Percentiles rank a stretch among this genome's conserved stretches.
Evolutionary conservation across 768 basidiomycete species (phyloP).

Genomic region (Dacryopinax primogenitus): DNA sequence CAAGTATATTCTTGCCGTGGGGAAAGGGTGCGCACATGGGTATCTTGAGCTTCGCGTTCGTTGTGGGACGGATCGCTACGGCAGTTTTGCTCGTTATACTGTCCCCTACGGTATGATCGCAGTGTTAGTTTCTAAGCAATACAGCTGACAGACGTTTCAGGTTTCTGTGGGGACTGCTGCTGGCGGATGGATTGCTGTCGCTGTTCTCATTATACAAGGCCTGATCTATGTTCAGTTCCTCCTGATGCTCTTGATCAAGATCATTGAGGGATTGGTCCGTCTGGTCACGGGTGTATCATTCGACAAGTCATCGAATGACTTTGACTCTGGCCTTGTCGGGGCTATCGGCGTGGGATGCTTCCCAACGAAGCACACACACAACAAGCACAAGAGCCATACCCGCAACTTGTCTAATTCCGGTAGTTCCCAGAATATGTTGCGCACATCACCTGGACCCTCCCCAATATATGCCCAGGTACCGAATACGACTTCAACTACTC

Average conservation of each 20-base stretch:
- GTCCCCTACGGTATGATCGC: conserved; percentile 60
- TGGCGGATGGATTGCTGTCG: conserved; percentile 87
- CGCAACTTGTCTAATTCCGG: conserved; percentile 19
- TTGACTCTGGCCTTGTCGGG: conserved; percentile 80
- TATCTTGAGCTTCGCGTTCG: conserved; percentile 83
- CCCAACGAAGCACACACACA: conserved; percentile 41
- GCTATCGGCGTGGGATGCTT: conserved; percentile 59
- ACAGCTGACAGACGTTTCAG: conserved; percentile 31
- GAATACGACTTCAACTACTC: conserved; percentile 39
- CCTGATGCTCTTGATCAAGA: conserved; percentile 71
- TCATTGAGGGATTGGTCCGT: conserved; percentile 70
- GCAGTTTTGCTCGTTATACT: conserved; percentile 84
- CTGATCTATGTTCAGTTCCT: conserved; percentile 74
- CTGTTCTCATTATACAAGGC: conserved; percentile 64
- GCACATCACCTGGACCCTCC: conserved; percentile 14
- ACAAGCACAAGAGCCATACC: conserved; percentile 22
- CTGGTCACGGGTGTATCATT: conserved; percentile 67
- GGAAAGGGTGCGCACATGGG: conserved; percentile 96
- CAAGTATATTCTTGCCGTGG: conserved; percentile 94
- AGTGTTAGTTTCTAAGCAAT: conserved; percentile 11
- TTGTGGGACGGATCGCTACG: conserved; percentile 77
- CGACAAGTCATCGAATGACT: conserved; percentile 62
- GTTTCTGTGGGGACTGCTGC: conserved; percentile 71
- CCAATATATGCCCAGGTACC: neutral
- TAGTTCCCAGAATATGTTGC: conserved; percentile 22